Conservation (phyloP, 352 stramenopile species). For the Phytophthora pini region DNA sequence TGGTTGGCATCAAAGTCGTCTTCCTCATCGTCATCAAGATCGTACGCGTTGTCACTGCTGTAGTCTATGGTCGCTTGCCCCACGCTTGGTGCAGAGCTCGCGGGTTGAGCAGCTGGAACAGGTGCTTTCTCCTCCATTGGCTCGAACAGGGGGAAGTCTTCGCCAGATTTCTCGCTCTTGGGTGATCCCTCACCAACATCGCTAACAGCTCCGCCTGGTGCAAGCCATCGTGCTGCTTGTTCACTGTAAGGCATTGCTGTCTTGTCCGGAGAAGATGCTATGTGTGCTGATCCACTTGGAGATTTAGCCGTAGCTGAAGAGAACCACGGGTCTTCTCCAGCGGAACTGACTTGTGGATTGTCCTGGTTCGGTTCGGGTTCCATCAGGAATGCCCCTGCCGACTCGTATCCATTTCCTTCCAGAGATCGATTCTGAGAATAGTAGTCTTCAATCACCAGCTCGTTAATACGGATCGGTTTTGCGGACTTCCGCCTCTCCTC, state of each 20-base stretch:
- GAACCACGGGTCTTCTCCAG: constrained; percentile 72
- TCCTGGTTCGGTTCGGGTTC: constrained; percentile 33
- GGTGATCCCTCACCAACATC: constrained; percentile 13
- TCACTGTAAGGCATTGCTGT: constrained; percentile 51
- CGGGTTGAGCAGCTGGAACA: not conserved
- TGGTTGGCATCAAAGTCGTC: constrained; percentile 56
- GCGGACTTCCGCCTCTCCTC: constrained; percentile 48
- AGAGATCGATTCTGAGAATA: constrained; percentile 53
- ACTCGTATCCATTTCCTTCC: constrained; percentile 19
- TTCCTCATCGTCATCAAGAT: constrained; percentile 34
- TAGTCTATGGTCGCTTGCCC: constrained; percentile 9
- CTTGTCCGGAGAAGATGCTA: constrained; percentile 56
- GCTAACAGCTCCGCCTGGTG: constrained; percentile 23
- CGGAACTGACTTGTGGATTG: not conserved
- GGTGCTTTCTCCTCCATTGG: constrained; percentile 58
- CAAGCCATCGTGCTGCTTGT: constrained; percentile 71
- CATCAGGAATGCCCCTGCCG: constrained; percentile 69
- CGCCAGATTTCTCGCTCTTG: constrained; percentile 20
- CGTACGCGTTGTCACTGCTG: constrained; percentile 14
- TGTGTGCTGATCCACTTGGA: constrained; percentile 30
- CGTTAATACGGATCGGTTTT: constrained; percentile 71
- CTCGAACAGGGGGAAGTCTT: constrained; percentile 42
- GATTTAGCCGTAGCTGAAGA: constrained; percentile 26
- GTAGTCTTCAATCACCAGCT: constrained; percentile 89
- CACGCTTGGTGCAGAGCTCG: not conserved